Conservation (phyloP, 371 early-diverging fungal species). For the Lichtheimia ornata region DNA sequence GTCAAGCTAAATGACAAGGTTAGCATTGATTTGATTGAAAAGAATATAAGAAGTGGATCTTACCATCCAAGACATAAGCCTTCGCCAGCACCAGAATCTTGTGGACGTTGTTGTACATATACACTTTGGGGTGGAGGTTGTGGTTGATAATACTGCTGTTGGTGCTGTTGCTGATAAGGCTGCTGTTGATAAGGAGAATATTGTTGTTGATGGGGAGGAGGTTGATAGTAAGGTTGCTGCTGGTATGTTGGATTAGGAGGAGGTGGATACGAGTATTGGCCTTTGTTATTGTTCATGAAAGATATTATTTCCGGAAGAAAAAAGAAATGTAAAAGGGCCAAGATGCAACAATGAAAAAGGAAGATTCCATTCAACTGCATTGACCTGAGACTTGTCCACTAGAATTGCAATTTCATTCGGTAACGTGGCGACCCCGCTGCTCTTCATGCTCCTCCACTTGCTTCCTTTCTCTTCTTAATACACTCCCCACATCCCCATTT, state of each 20-base stretch:
- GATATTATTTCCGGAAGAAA: too few species aligned
- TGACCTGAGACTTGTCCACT: too few species aligned
- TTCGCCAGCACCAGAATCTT: slow-evolving; percentile 17
- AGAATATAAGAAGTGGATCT: too few species aligned
- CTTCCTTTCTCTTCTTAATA: slow-evolving; percentile 1
- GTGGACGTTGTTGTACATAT: slow-evolving; percentile 20
- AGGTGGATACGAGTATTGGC: too few species aligned
- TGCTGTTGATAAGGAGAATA: slow-evolving; percentile 10
- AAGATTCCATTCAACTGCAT: too few species aligned
- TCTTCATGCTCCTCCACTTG: slow-evolving; percentile 8
- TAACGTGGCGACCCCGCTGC: slow-evolving; percentile 29
- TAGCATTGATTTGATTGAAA: too few species aligned
- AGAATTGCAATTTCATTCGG: slow-evolving; percentile 3
- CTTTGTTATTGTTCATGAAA: too few species aligned
- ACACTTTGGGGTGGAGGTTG: slow-evolving; percentile 11
- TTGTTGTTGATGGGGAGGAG: slow-evolving; percentile 14
- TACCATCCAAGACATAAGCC: slow-evolving; percentile 46
- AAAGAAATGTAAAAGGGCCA: too few species aligned
- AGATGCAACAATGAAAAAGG: too few species aligned
- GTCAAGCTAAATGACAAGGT: slow-evolving; percentile 21
- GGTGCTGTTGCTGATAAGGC: neutral
- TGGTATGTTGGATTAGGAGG: too few species aligned
- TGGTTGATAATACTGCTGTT: slow-evolving; percentile 16
- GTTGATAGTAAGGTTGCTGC: neutral
- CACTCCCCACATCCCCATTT: neutral